Evolutionary conservation across 768 basidiomycete species (phyloP).

Genomic region (Tylopilus rubrobrunneus): DNA sequence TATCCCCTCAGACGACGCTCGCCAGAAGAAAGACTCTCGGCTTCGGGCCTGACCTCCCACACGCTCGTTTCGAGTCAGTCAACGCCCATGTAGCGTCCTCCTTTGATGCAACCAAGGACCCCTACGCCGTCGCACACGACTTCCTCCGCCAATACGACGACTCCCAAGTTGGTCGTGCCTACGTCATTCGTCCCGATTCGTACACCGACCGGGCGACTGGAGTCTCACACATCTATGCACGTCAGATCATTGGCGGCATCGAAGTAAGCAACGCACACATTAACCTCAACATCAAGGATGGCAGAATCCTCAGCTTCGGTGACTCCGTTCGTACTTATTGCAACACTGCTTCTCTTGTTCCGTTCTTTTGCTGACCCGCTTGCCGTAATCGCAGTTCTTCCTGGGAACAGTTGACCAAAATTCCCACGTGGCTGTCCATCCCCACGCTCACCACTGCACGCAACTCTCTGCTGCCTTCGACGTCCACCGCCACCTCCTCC

Average conservation of each 20-base stretch:
- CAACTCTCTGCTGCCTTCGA: conserved; percentile 35
- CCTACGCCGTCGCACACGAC: conserved; percentile 56
- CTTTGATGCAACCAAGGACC: conserved; percentile 40
- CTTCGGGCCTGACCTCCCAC: conserved; percentile 78
- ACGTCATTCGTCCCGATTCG: conserved; percentile 72
- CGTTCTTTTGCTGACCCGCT: conserved; percentile 4
- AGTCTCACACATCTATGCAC: conserved; percentile 86
- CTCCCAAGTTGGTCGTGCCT: conserved; percentile 36
- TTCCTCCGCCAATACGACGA: conserved; percentile 48
- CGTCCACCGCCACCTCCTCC: conserved; percentile 30
- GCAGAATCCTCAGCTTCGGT: conserved; percentile 79
- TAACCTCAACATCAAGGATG: conserved; percentile 89
- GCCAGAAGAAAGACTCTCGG: conserved; percentile 77
- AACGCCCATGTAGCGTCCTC: conserved; percentile 36
- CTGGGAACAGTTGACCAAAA: conserved; percentile 42
- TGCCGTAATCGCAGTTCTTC: conserved; percentile 57
- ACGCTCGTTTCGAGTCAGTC: conserved; percentile 61
- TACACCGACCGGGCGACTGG: conserved; percentile 85
- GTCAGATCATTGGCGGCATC: conserved; percentile 79
- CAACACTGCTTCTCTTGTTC: neutral
- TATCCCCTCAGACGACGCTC: conserved; percentile 1
- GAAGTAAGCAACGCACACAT: conserved; percentile 90
- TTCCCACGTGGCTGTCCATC: conserved; percentile 34
- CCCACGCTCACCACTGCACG: conserved; percentile 54
- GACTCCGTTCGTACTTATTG: conserved; percentile 61